These are phyloP conservation scores for Cyberlindnera maritima DNA, from an alignment of 805 yeast genomes.

Conservation along the genomic window DNA sequence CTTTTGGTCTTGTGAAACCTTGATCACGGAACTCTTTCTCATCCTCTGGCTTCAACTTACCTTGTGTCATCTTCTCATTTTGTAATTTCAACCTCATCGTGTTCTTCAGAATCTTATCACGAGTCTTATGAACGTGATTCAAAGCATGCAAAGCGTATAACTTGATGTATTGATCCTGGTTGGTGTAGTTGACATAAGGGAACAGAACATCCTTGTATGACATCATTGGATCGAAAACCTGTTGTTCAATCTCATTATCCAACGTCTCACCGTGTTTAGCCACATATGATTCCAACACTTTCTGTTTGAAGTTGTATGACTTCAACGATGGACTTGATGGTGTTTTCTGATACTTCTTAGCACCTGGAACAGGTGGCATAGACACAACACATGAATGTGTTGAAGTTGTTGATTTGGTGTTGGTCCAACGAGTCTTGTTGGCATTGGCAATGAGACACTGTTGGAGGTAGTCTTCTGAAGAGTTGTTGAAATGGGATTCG, in stretches of 20 bases:
- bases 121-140: constrained; percentile 82
- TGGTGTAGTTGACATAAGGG: constrained; percentile 52
- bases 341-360: constrained; percentile 20
- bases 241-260: constrained; percentile 45
- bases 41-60: constrained; percentile 36
- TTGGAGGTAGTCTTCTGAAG: constrained; percentile 35
- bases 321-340: constrained; percentile 24
- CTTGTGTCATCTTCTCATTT: constrained; percentile 37
- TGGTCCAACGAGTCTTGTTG: constrained; percentile 26
- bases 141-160: constrained; percentile 68
- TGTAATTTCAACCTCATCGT: constrained; percentile 51
- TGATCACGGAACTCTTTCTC: constrained; percentile 80
- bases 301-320: constrained; percentile 46
- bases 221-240: constrained; percentile 61
- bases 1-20: constrained; percentile 93
- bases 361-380: constrained; percentile 25
- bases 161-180: constrained; percentile 52
- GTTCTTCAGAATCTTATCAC: constrained; percentile 81
- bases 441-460: constrained; percentile 33
- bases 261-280: constrained; percentile 19
- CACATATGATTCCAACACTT: constrained; percentile 31
- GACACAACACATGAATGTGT: constrained; percentile 23
- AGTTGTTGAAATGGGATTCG: constrained; percentile 66
- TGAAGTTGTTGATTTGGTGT: constrained; percentile 22
- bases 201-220: constrained; percentile 69